A percentile compares a stretch with the other conserved stretches of the same genome.
These are phyloP conservation scores for Ophiostoma ips DNA, from an alignment of 2,329 filamentous ascomycete species.

Conservation along the genomic window DNA sequence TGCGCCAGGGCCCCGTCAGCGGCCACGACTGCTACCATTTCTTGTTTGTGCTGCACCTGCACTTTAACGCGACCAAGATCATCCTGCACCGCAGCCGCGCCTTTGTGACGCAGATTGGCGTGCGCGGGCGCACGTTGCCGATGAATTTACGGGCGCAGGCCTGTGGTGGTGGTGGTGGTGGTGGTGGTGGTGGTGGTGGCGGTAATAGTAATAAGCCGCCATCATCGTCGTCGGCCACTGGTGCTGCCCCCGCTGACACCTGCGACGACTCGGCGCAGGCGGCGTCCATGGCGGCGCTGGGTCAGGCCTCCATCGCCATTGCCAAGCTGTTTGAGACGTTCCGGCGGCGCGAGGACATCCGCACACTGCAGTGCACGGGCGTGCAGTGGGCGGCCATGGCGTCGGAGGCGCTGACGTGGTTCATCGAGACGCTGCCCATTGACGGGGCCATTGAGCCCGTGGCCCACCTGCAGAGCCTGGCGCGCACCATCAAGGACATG, in stretches of 20 bases:
- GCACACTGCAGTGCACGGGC: constrained; percentile 8
- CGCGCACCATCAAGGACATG: constrained; percentile 9
- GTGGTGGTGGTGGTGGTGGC: no score
- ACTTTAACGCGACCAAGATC: constrained; percentile 8
- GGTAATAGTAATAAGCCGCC: no score
- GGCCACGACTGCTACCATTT: constrained; percentile 7
- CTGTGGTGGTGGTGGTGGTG: no score
- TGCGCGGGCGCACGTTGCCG: no score
- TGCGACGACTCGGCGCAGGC: not conserved
- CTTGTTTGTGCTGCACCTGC: constrained; percentile 10
- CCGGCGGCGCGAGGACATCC: constrained; percentile 6
- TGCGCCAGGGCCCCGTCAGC: constrained; percentile 5
- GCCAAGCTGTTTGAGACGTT: constrained; percentile 9
- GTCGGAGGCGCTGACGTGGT: constrained; percentile 5
- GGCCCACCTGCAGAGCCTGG: constrained; percentile 6
- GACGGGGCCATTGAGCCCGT: constrained; percentile 8
- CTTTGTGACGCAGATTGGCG: not conserved
- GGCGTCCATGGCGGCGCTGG: not conserved
- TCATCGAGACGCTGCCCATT: constrained; percentile 8
- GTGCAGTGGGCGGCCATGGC: constrained; percentile 10
- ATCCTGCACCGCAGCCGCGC: constrained; percentile 7
- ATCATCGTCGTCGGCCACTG: not conserved
- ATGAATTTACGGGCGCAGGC: no score
- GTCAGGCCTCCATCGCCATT: constrained; percentile 4
- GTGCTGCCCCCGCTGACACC: not conserved